Conservation (phyloP, 345 rosid species). For the Linum trigynum region DNA sequence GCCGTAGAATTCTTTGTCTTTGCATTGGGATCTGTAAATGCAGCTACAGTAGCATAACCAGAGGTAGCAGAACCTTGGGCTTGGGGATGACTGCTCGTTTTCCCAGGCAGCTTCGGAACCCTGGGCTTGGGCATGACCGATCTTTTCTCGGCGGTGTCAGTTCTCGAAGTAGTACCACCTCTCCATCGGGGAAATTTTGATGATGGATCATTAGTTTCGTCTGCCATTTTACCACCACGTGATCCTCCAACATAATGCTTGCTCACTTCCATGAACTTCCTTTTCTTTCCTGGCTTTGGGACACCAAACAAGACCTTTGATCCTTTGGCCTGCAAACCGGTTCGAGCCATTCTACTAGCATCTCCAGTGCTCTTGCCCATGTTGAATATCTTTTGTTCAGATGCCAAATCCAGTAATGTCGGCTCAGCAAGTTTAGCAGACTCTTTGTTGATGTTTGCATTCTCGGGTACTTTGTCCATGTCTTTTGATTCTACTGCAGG, state of each 20-base stretch:
- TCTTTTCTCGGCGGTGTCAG: slow-evolving; percentile 51
- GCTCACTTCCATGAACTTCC: slow-evolving; percentile 98
- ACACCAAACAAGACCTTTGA: slow-evolving; percentile 72
- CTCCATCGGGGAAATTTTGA: slow-evolving; percentile 55
- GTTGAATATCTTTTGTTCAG: slow-evolving; percentile 52
- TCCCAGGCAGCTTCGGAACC: slow-evolving; percentile 38
- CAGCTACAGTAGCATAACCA: slow-evolving; percentile 23
- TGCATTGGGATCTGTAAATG: slow-evolving; percentile 22
- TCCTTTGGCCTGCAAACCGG: slow-evolving; percentile 81
- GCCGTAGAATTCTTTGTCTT: slow-evolving; percentile 35
- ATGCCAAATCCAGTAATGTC: slow-evolving; percentile 40
- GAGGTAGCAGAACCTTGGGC: slow-evolving; percentile 25
- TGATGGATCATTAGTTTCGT: slow-evolving; percentile 47
- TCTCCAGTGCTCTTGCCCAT: slow-evolving; percentile 53
- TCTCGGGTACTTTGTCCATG: slow-evolving; percentile 36
- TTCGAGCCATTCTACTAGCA: slow-evolving; percentile 48
- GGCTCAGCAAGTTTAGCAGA: slow-evolving; percentile 38
- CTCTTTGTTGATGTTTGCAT: slow-evolving; percentile 20
- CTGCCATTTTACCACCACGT: slow-evolving; percentile 22
- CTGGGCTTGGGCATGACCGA: slow-evolving; percentile 41
- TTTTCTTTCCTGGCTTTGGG: slow-evolving; percentile 96
- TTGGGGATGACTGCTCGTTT: too few species aligned
- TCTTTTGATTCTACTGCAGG: slow-evolving; percentile 37
- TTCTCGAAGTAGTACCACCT: slow-evolving; percentile 27
- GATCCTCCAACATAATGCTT: slow-evolving; percentile 66